phyloP scores from a whole-genome alignment of 257 asterid genomes.

The Rauvolfia tetraphylla region DNA sequence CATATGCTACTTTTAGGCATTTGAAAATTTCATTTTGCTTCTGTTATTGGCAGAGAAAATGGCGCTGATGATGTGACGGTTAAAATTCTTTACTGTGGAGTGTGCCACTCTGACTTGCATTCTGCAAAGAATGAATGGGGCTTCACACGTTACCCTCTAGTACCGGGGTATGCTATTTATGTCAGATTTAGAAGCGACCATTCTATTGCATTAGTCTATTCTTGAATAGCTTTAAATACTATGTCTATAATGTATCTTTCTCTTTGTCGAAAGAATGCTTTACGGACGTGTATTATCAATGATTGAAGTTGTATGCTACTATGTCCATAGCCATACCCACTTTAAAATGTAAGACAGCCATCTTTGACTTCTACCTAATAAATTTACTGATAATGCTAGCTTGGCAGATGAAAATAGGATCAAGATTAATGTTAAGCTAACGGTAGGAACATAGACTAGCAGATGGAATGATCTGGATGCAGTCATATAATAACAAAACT shows the following conservation, averaged over 20 bases:
- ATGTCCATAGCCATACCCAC: not conserved
- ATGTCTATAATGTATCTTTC: not conserved
- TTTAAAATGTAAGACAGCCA: not conserved
- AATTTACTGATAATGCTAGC: no score
- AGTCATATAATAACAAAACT: not conserved
- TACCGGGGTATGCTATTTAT: constrained; percentile 25
- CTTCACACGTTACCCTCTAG: constrained; percentile 27
- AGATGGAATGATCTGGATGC: not conserved
- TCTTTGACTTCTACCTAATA: not conserved
- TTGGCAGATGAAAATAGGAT: no score
- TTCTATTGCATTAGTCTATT: not conserved
- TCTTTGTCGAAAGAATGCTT: not conserved
- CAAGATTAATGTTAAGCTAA: not conserved
- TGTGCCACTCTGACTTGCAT: constrained; percentile 37
- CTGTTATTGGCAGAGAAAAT: constrained; percentile 19
- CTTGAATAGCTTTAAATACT: not conserved
- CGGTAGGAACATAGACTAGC: not conserved
- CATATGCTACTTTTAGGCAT: not conserved
- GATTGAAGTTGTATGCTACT: not conserved
- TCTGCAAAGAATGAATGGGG: constrained; percentile 32
- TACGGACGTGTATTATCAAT: not conserved
- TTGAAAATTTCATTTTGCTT: not conserved
- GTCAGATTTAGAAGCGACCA: not conserved
- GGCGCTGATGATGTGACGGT: constrained; percentile 29
- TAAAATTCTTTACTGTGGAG: constrained; percentile 33